A percentile compares a stretch with the other conserved stretches of the same genome.
phyloP scores from a whole-genome alignment of 345 rosid species.

The Firmiana major region DNA sequence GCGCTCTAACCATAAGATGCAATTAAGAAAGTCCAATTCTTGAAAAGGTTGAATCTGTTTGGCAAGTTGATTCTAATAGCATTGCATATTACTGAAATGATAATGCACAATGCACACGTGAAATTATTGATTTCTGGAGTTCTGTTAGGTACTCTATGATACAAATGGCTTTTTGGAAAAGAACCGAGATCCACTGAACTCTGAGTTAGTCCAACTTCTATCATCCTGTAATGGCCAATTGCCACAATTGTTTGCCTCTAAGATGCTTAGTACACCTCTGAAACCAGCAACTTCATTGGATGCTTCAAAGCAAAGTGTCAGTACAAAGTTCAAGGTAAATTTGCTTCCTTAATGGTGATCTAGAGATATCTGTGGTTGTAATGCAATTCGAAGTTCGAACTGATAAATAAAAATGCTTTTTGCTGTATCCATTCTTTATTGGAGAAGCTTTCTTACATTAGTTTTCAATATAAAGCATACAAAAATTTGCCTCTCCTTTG shows the following conservation, averaged over 20 bases:
- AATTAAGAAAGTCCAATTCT: neutral
- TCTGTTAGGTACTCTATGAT: conserved; percentile 66
- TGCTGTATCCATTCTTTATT: neutral
- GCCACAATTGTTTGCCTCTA: conserved; percentile 46
- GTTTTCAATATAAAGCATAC: neutral
- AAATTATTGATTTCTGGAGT: conserved; percentile 26
- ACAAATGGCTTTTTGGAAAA: conserved; percentile 92
- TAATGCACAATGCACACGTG: neutral
- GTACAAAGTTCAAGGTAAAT: conserved; percentile 73
- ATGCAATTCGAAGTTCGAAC: neutral
- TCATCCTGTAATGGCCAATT: conserved; percentile 60
- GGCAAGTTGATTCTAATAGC: neutral
- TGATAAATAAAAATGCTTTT: neutral
- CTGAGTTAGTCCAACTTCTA: conserved; percentile 60
- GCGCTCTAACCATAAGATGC: neutral
- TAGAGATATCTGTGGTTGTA: neutral
- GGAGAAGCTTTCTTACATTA: neutral
- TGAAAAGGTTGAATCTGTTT: neutral
- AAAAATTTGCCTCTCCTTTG: neutral
- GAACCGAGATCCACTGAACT: conserved; percentile 76
- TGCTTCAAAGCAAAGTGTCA: conserved; percentile 65
- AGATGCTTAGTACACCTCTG: conserved; percentile 35
- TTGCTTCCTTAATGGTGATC: conserved; percentile 1
- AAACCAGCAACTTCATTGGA: conserved; percentile 38
- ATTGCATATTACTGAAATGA: neutral